phyloP scores from a whole-genome alignment of 148 eudicot genomes.

The Fagopyrum esculentum region DNA sequence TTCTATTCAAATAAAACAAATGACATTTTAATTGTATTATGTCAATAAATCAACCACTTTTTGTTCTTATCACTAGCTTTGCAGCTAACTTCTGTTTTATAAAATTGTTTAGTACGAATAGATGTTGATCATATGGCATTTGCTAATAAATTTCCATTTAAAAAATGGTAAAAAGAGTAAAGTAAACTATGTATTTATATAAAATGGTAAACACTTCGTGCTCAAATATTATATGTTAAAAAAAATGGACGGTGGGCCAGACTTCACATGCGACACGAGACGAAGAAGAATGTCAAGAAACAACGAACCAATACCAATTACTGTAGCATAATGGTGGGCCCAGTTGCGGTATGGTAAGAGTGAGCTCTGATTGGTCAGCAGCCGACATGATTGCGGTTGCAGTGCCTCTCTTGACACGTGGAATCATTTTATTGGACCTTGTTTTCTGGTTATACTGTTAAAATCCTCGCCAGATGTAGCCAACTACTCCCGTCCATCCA shows the following conservation, averaged over 20 bases:
- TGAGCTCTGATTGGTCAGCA: background rate
- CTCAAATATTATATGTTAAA: no score
- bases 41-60: background rate
- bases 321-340: background rate
- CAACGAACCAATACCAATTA: constrained; percentile 5
- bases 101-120: background rate
- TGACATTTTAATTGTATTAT: background rate
- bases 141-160: background rate
- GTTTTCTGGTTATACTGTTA: background rate
- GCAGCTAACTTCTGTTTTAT: background rate
- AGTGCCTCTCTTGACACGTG: background rate
- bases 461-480: background rate
- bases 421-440: background rate
- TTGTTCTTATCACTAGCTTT: background rate
- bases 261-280: background rate
- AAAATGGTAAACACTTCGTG: background rate
- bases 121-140: constrained; percentile 1
- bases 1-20: no score
- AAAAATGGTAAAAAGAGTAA: background rate
- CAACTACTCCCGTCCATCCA: background rate
- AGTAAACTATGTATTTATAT: background rate
- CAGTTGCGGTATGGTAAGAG: background rate
- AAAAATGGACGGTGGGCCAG: background rate
- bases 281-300: constrained; percentile 7
- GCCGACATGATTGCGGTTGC: constrained; percentile 7